Conservation (phyloP, 257 asterid species). For the Thymus quinquecostatus region DNA sequence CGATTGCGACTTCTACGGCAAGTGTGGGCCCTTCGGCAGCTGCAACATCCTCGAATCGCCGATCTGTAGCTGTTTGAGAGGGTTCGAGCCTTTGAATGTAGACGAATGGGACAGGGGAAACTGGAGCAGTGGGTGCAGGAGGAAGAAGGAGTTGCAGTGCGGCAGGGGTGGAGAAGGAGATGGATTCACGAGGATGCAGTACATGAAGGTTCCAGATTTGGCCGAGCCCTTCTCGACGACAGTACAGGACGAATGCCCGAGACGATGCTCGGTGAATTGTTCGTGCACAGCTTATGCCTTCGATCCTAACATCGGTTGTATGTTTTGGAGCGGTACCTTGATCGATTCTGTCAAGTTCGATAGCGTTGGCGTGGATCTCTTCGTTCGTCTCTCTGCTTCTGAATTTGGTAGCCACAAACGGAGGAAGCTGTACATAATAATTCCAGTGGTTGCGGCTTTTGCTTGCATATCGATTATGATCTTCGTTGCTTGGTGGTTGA, state of each 20-base stretch:
- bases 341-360: constrained; percentile 46
- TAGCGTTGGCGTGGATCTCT: constrained; percentile 47
- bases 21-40: constrained; percentile 47
- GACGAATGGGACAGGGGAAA: constrained; percentile 45
- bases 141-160: constrained; percentile 37
- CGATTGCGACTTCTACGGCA: constrained; percentile 41
- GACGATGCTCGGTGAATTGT: not conserved
- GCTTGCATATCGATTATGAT: constrained; percentile 26
- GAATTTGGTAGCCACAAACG: constrained; percentile 47
- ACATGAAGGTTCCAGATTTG: constrained; percentile 23
- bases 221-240: not conserved
- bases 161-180: constrained; percentile 12
- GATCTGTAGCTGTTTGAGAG: constrained; percentile 44
- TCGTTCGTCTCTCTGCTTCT: constrained; percentile 48
- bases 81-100: constrained; percentile 35
- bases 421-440: constrained; percentile 40
- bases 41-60: constrained; percentile 33
- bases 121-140: constrained; percentile 42
- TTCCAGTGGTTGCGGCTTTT: constrained; percentile 34
- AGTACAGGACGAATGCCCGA: not conserved
- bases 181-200: constrained; percentile 30
- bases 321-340: constrained; percentile 51
- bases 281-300: constrained; percentile 36
- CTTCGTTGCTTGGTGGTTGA: constrained; percentile 39
- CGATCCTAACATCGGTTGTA: constrained; percentile 47